Base-by-base conservation (phyloP, 2,329 filamentous ascomycete genomes). In the Thermochaetoides dissita region DNA sequence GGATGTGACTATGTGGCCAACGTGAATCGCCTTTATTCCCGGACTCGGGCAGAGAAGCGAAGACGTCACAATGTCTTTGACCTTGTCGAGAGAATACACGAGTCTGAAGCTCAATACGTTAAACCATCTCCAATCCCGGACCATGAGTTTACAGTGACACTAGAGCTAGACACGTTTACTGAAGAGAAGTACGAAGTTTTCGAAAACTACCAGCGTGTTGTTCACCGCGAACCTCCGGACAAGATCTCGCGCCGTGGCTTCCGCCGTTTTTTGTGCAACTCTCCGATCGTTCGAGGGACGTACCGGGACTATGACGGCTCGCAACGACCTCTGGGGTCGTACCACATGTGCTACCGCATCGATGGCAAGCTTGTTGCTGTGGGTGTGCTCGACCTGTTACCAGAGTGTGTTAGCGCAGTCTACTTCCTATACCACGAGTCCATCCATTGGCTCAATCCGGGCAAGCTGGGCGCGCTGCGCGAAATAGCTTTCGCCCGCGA, bases 401-500 rank as follows among this genome's bases (percentile, higher is more conserved):
- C 84, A 0, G 67, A 84, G 44, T 79, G 76, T 50, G 81, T 91
- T 39, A 88, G 83, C 52, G 81, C 81, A 5, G 84, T 91, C 8
- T 91, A 91, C 61, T 85, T 91, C 56, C 63, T 91, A 46, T 91
- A 91, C 55, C 74, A 88, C 53, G 76, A 80, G 53, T 82, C 81
- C 48, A 76, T 86, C 41, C 76, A 82, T 51, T 67, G 69, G 43
- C 79, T 74, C 61, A 71, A 71, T 24, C 81, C 84, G 30, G 84
- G 84, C 1, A 91, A 89, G 59, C 61, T 89, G 6, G 79, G 81
- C 32, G 84, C 84, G 1, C 58, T 89, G 47, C 66, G 79, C 47
- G 84, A 91, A 59, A 81, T 84, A 46, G 67, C 76, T 0, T 59
- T 91, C 29, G 80, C 84, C 0, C 62, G 69, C 3, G 83, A 89